Percentiles rank a stretch among this genome's conserved stretches.
Evolutionary conservation across 176 grass and related monocot species (phyloP).

Genomic region (Cenchrus purpureus): DNA sequence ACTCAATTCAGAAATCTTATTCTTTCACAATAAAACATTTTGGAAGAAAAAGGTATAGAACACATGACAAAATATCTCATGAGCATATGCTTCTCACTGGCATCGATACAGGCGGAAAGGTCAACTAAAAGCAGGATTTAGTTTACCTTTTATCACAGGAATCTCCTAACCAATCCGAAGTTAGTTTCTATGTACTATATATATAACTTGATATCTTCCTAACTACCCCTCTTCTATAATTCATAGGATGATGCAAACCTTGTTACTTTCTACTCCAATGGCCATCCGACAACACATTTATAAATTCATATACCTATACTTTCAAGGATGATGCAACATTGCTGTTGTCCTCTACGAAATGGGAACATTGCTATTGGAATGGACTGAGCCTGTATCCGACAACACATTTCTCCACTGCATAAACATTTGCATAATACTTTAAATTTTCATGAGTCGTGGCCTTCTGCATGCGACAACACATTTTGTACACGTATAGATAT

Average conservation of each 20-base stretch:
- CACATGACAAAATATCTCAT: constrained; percentile 36
- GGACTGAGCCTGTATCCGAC: constrained; percentile 25
- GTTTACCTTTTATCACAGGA: constrained; percentile 16
- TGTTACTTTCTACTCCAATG: constrained; percentile 44
- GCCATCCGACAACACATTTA: constrained; percentile 53
- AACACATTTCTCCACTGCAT: constrained; percentile 44
- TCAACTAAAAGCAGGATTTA: constrained; percentile 34
- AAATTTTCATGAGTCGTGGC: neutral
- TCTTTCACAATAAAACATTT: neutral
- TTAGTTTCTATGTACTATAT: constrained; percentile 8
- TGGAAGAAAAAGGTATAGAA: neutral
- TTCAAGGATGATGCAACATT: constrained; percentile 46
- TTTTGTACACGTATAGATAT: constrained; percentile 30
- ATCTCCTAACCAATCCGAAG: constrained; percentile 30
- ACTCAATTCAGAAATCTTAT: constrained; percentile 23
- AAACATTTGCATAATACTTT: constrained; percentile 29
- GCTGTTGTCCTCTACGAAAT: constrained; percentile 6
- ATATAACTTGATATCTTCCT: constrained; percentile 47
- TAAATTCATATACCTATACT: constrained; percentile 33
- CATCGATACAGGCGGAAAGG: neutral
- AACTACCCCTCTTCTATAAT: constrained; percentile 46
- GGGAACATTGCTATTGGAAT: constrained; percentile 36
- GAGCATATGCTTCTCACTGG: constrained; percentile 30
- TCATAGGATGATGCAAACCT: constrained; percentile 41
- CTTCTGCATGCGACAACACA: constrained; percentile 44